These are phyloP conservation scores for Solanum acaule DNA, from an alignment of 257 asterid genomes.

Conservation along the genomic window DNA sequence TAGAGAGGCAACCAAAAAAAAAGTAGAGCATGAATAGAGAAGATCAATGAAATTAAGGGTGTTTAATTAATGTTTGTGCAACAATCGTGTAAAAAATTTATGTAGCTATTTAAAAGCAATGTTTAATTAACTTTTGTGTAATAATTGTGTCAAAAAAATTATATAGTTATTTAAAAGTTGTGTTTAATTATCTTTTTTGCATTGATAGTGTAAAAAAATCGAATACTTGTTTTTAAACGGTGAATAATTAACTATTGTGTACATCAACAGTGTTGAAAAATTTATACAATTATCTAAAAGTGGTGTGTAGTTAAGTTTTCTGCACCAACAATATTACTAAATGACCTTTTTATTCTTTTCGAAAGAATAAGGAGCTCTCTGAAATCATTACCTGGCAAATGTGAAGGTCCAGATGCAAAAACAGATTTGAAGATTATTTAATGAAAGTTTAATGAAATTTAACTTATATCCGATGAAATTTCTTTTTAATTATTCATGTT, in stretches of 20 bases:
- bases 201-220: background rate
- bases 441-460: too few species aligned
- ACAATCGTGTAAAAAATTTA: background rate
- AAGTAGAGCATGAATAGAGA: background rate
- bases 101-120: background rate
- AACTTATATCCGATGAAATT: too few species aligned
- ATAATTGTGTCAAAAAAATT: too few species aligned
- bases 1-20: background rate
- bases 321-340: background rate
- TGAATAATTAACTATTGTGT: too few species aligned
- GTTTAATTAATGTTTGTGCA: background rate
- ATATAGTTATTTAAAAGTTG: too few species aligned
- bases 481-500: too few species aligned
- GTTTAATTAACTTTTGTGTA: background rate
- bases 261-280: background rate
- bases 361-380: too few species aligned
- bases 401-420: too few species aligned
- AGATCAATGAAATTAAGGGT: background rate
- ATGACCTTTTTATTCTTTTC: background rate
- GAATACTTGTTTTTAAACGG: too few species aligned
- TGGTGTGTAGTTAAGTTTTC: background rate
- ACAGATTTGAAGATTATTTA: too few species aligned
- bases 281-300: background rate
- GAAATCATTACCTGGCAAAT: background rate
- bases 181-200: background rate